These are phyloP conservation scores for Picea sitchensis DNA, from an alignment of 75 land plant species.

Conservation along the genomic window DNA sequence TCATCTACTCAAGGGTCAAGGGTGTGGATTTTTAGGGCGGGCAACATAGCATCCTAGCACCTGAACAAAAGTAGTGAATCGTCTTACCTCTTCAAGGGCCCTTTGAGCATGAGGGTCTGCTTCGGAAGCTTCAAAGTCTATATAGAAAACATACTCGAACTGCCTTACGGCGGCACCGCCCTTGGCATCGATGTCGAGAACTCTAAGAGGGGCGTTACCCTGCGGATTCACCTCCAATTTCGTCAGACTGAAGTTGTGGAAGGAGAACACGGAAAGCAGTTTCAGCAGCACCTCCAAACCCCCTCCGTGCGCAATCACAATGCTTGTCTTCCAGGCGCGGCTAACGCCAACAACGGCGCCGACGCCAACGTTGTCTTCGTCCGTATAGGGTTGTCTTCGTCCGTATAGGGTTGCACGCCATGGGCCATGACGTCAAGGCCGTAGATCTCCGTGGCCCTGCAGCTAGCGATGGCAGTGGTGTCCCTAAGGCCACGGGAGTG, in stretches of 20 bases:
- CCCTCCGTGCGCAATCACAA: conserved; percentile 52
- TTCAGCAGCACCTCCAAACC: conserved; percentile 40
- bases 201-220: conserved; percentile 28
- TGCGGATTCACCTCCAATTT: conserved; percentile 49
- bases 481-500: conserved; percentile 30
- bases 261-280: conserved; percentile 38
- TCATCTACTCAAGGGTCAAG: too few relatives aligned
- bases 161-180: conserved; percentile 35
- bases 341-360: conserved; percentile 33
- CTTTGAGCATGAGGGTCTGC: conserved; percentile 69
- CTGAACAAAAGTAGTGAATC: conserved; percentile 63
- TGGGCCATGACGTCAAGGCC: conserved; percentile 37
- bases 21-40: too few relatives aligned
- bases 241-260: conserved; percentile 41
- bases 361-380: too few relatives aligned
- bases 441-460: conserved; percentile 43
- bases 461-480: conserved; percentile 44
- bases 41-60: conserved; percentile 57
- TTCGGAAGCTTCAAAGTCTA: conserved; percentile 62
- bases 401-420: conserved; percentile 46
- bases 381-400: conserved; percentile 34
- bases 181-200: conserved; percentile 39
- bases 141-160: conserved; percentile 46
- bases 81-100: conserved; percentile 70
- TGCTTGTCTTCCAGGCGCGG: conserved; percentile 50